Percentiles rank a stretch among this genome's conserved stretches.
These are phyloP conservation scores for Phytophthora megakarya DNA, from an alignment of 352 stramenopile genomes.

Conservation along the genomic window DNA sequence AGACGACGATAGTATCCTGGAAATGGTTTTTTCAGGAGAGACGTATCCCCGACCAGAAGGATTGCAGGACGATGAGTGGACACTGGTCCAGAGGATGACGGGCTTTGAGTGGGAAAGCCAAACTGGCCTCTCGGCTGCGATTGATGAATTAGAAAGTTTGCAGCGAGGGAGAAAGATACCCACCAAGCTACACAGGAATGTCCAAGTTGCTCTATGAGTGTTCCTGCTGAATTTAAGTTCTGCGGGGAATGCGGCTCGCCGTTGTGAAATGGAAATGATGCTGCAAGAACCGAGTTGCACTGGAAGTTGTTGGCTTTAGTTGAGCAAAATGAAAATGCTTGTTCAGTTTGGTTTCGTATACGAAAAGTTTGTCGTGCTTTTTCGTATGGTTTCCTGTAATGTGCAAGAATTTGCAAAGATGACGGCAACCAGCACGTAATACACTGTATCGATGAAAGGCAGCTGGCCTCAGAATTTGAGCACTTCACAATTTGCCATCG, in stretches of 20 bases:
- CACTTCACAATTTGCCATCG: no score
- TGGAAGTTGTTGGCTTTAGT: no score
- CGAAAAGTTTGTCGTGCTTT: no score
- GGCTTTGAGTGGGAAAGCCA: slow-evolving; percentile 27
- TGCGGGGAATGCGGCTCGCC: slow-evolving; percentile 30
- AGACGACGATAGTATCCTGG: slow-evolving; percentile 35
- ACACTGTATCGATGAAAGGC: no score
- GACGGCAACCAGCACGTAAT: no score
- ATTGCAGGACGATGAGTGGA: slow-evolving; percentile 32
- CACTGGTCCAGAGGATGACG: slow-evolving; percentile 21
- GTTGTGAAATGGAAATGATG: no score
- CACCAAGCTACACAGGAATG: slow-evolving; percentile 22
- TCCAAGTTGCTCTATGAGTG: slow-evolving; percentile 15
- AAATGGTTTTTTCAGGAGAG: slow-evolving; percentile 22
- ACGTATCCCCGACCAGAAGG: slow-evolving; percentile 26
- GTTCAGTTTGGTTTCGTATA: no score
- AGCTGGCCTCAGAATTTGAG: no score
- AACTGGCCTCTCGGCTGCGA: slow-evolving; percentile 13
- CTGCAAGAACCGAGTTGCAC: no score
- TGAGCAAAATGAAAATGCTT: no score
- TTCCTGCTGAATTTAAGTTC: slow-evolving; percentile 30
- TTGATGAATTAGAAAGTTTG: slow-evolving; percentile 26
- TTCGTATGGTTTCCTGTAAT: no score
- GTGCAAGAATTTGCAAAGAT: no score
- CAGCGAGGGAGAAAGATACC: slow-evolving; percentile 25